Percentiles rank a stretch among this genome's conserved stretches.
phyloP scores from a whole-genome alignment of 164 flowering plant species.

The Brasenia schreberi region DNA sequence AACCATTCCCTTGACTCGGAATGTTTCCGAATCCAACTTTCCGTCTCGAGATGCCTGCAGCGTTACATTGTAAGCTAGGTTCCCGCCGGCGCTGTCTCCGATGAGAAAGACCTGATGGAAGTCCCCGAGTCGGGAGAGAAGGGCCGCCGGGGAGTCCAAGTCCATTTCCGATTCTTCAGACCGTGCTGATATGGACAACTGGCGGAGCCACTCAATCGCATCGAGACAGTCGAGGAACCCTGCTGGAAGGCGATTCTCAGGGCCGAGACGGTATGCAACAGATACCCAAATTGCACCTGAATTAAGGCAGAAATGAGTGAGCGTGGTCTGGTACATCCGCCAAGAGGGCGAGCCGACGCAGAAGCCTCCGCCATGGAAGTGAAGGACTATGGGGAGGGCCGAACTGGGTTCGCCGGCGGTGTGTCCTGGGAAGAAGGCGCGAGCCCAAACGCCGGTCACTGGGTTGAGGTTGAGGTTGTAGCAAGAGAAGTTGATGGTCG shows the following conservation, averaged over 20 bases:
- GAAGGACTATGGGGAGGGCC: neutral
- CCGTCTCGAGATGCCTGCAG: neutral
- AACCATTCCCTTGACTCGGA: neutral
- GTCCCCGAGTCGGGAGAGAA: neutral
- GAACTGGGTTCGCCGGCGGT: neutral
- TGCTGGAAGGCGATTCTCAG: slow-evolving; percentile 1
- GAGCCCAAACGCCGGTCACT: slow-evolving; percentile 1
- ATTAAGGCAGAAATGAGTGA: neutral
- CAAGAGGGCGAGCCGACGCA: neutral
- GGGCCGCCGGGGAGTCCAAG: neutral
- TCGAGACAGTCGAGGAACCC: slow-evolving; percentile 2
- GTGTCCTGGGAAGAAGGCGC: neutral
- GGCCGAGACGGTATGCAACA: slow-evolving; percentile 4
- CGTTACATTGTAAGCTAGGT: neutral
- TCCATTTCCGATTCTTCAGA: neutral
- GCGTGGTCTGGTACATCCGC: neutral
- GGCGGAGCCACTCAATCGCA: neutral
- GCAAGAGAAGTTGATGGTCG: neutral
- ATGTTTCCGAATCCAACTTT: neutral
- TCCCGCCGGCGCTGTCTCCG: slow-evolving; percentile 2
- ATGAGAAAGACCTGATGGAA: neutral
- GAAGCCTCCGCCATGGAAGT: slow-evolving; percentile 3
- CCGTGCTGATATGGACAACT: neutral
- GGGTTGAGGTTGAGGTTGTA: neutral
- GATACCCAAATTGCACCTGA: neutral